These are phyloP conservation scores for Solanum sejunctum DNA, from an alignment of 257 asterid species.

Conservation along the genomic window DNA sequence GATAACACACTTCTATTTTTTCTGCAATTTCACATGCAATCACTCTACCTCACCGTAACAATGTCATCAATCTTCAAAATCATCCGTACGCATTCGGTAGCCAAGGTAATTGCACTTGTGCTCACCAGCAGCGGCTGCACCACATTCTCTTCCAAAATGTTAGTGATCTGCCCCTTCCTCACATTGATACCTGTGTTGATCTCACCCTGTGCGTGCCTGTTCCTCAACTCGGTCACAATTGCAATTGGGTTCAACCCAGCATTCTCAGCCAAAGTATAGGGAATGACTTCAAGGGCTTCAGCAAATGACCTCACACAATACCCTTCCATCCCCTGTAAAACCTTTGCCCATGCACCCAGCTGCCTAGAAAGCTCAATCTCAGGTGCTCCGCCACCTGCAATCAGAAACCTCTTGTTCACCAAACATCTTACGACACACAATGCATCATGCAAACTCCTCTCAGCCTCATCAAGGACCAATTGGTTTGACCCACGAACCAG, in stretches of 20 bases:
- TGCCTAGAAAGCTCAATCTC: conserved; percentile 97
- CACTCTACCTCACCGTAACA: conserved; percentile 87
- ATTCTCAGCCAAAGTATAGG: conserved; percentile 95
- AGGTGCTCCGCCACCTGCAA: conserved; percentile 99
- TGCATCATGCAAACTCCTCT: conserved; percentile 97
- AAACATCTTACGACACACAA: conserved; percentile 93
- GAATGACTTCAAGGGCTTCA: conserved; percentile 92
- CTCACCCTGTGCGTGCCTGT: conserved; percentile 97
- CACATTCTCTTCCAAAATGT: conserved; percentile 94
- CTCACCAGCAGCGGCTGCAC: conserved; percentile 97
- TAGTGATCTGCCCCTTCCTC: conserved; percentile 97
- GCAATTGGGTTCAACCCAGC: conserved; percentile 96
- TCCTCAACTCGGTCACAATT: conserved; percentile 93
- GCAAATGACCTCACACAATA: conserved; percentile 90
- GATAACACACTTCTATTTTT: conserved; percentile 7
- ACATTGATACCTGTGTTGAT: conserved; percentile 94
- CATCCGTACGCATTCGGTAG: conserved; percentile 96
- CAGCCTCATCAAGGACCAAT: conserved; percentile 95
- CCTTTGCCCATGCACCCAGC: conserved; percentile 96
- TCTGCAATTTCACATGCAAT: neutral
- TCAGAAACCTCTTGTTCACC: conserved; percentile 88
- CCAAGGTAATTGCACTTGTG: conserved; percentile 86
- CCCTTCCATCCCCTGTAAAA: conserved; percentile 96
- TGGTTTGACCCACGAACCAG: conserved; percentile 89
- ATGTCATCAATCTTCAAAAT: conserved; percentile 97